Evolutionary conservation across 2,329 filamentous ascomycete species (phyloP), one percentile per base, ranked within the genome.

Genomic region (Pestalotiopsis sp.): DNA sequence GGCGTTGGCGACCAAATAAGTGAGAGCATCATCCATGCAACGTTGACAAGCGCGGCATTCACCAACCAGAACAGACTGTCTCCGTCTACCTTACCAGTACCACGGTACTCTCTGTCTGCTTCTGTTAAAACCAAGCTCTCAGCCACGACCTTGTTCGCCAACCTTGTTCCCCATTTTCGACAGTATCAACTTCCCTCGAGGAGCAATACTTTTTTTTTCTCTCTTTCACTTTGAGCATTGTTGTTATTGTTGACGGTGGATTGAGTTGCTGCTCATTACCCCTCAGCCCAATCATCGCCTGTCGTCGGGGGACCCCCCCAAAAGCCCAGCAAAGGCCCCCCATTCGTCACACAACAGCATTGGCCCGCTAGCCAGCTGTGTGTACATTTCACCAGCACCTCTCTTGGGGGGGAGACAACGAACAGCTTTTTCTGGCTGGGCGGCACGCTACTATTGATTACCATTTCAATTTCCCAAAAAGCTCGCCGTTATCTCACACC

Each of bases 21-120:
- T 27, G 38, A 64, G 61, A 45, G 61, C 61, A 64, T 64, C 61
- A 64, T 64, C 61, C 61, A 64, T 64, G 61, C 61, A 64, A 64
- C 63, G 45, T 66, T 56, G 39, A 57, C 23, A 23, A 39, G n/a
- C n/a, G n/a, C 49, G 63, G 63, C 41, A 49, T 52, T 52, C 57
- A 36, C 31, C 56, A 17, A 14, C 57, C 14, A 61, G 20, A 27
- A 9, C 31, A 36, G 31, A 36, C 23, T 13, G 23, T 17, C 25
- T 27, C n/a, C 57, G 4, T 17, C 57, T 61, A 61, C 57, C 14
- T 23, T 36, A 36, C 23, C 25, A 27, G 17, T 36, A 36, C 23
- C 7, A 27, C 57, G n/a, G 31, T n/a, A 36, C 25, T 36, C 20
- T n/a, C n/a, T 38, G 7, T 49, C 62, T 41, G 62, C 62, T 65